Evolutionary conservation across 2,329 filamentous ascomycete species (phyloP).

Genomic region (Fusarium redolens): DNA sequence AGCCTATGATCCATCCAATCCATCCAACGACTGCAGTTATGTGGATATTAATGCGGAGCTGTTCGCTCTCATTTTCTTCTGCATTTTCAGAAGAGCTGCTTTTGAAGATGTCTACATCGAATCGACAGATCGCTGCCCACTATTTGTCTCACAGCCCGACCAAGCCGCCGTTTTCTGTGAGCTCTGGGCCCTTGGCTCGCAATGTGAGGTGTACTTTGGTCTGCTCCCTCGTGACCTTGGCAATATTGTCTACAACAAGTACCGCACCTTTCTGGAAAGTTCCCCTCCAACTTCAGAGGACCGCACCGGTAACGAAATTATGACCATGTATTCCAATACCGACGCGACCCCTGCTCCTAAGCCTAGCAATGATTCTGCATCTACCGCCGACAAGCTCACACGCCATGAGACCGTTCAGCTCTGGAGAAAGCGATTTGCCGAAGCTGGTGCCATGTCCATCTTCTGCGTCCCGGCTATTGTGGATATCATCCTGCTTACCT

Average conservation of each 20-base stretch:
- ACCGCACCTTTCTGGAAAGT: conserved; percentile 14
- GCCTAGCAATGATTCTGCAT: no score
- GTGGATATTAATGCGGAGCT: conserved; percentile 32
- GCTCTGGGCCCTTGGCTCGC: conserved; percentile 36
- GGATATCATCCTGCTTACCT: conserved; percentile 29
- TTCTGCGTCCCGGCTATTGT: conserved; percentile 31
- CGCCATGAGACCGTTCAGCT: conserved; percentile 11
- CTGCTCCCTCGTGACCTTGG: conserved; percentile 31
- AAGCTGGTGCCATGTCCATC: conserved; percentile 32
- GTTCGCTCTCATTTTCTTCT: conserved; percentile 27
- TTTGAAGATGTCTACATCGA: conserved; percentile 36
- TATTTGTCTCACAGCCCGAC: conserved; percentile 35
- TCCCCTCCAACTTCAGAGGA: conserved; percentile 22
- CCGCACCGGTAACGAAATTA: conserved; percentile 29
- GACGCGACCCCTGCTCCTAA: neutral
- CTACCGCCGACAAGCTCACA: conserved; percentile 4
- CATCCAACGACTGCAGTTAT: neutral
- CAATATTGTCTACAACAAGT: conserved; percentile 17
- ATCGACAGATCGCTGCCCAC: conserved; percentile 32
- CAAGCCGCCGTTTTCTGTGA: conserved; percentile 36
- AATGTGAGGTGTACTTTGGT: conserved; percentile 36
- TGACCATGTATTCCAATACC: conserved; percentile 36
- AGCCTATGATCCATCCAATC: neutral
- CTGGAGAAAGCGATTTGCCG: conserved; percentile 31
- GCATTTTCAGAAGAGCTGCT: conserved; percentile 13